A percentile compares a stretch with the other conserved stretches of the same genome.
Evolutionary conservation across 1,139 yeast genomes (phyloP).

Genomic region (Yamadazyma dendronema): DNA sequence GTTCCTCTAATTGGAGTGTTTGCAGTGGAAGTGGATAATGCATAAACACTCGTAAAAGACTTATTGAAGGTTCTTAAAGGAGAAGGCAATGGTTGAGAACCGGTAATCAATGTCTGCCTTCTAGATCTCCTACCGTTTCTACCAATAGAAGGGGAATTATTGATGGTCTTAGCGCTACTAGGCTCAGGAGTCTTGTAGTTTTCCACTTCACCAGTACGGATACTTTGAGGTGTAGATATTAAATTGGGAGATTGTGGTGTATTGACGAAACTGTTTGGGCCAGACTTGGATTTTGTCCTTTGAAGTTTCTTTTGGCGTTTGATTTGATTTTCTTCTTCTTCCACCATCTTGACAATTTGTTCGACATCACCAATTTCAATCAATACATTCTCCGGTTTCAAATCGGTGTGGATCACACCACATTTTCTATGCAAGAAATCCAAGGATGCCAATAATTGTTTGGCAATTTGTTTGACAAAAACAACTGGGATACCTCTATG

Average conservation of each 20-base stretch:
- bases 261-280: constrained; percentile 18
- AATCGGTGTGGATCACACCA: constrained; percentile 89
- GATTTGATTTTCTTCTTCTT: constrained; percentile 50
- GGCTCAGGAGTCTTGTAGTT: constrained; percentile 9
- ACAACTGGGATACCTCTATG: constrained; percentile 74
- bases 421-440: constrained; percentile 82
- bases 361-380: constrained; percentile 79
- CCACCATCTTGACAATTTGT: constrained; percentile 57
- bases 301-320: constrained; percentile 39
- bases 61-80: constrained; percentile 56
- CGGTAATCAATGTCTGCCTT: constrained; percentile 76
- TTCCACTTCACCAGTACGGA: constrained; percentile 1
- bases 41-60: constrained; percentile 38
- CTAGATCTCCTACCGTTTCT: constrained; percentile 59
- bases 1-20: constrained; percentile 38
- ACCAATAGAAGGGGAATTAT: constrained; percentile 39
- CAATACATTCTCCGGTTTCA: constrained; percentile 87
- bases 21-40: constrained; percentile 39
- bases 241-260: constrained; percentile 15
- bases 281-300: constrained; percentile 23
- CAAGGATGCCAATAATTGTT: constrained; percentile 70
- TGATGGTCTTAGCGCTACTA: constrained; percentile 8
- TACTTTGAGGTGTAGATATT: constrained; percentile 15
- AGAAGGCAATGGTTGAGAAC: constrained; percentile 82
- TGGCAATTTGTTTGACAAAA: constrained; percentile 77